A percentile compares a stretch with the other conserved stretches of the same genome.
phyloP scores from a whole-genome alignment of 2,329 filamentous ascomycete species.

The Ceratocystis harringtonii region DNA sequence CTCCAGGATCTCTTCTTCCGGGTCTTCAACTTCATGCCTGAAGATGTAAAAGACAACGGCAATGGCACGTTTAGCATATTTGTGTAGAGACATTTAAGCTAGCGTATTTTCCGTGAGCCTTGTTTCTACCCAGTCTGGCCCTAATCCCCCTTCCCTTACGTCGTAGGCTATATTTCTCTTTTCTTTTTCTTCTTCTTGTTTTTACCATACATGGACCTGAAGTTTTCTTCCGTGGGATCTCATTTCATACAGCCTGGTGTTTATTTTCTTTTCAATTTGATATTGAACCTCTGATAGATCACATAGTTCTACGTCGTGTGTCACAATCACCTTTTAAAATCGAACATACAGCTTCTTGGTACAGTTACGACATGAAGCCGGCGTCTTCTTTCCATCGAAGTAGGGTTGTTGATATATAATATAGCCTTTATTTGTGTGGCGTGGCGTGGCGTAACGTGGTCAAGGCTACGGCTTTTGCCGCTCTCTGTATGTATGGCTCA shows the following conservation, averaged over 20 bases:
- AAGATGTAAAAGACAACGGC: slow-evolving; percentile 54
- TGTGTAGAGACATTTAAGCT: slow-evolving; percentile 26
- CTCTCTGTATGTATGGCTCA: too few relatives aligned
- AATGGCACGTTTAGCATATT: slow-evolving; percentile 36
- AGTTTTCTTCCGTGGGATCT: slow-evolving; percentile 1
- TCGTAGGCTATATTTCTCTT: background rate
- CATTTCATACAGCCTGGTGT: slow-evolving; percentile 5
- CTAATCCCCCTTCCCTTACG: too few relatives aligned
- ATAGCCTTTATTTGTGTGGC: background rate
- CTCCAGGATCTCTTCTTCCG: slow-evolving; percentile 67
- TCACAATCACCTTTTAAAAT: background rate
- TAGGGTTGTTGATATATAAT: background rate
- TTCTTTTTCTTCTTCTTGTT: background rate
- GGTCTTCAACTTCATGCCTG: slow-evolving; percentile 70
- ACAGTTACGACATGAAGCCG: background rate
- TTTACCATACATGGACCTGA: background rate
- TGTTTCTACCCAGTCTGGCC: too few relatives aligned
- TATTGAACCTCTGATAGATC: background rate
- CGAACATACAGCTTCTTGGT: background rate
- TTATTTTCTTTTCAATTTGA: background rate
- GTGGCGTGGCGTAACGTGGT: background rate
- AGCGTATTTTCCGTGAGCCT: background rate
- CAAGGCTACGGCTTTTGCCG: too few relatives aligned
- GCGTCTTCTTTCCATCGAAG: background rate
- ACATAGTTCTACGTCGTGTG: background rate